Percentiles rank a stretch among this genome's conserved stretches.
Conservation (phyloP, 306 rosid genomes). For the Ochetophila trinervis region DNA sequence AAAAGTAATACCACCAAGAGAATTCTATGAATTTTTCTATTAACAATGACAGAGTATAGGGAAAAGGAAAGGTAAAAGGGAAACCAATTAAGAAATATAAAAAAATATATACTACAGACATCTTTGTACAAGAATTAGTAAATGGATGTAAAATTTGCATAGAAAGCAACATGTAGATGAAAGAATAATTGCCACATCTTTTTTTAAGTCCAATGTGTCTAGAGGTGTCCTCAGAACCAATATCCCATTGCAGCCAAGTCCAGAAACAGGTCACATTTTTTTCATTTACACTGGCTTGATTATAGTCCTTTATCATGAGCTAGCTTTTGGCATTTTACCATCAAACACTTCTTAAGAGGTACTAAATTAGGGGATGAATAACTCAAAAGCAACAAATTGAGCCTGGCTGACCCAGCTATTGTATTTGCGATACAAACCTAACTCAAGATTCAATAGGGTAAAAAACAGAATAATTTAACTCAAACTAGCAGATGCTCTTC, state of each 20-base stretch:
- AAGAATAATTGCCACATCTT: background rate
- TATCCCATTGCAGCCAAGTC: too few relatives aligned
- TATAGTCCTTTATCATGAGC: too few relatives aligned
- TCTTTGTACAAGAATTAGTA: too few relatives aligned
- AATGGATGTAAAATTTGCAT: background rate
- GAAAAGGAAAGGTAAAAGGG: background rate
- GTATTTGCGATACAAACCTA: background rate
- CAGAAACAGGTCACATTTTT: too few relatives aligned
- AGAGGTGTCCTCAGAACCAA: background rate
- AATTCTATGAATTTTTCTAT: background rate
- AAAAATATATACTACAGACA: background rate
- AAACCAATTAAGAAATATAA: background rate
- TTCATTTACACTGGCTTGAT: too few relatives aligned
- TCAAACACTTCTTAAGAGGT: too few relatives aligned
- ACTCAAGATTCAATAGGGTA: background rate
- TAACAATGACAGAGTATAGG: background rate
- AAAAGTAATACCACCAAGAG: background rate
- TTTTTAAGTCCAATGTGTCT: background rate
- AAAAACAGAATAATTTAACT: background rate
- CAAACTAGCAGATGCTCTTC: background rate
- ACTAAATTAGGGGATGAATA: too few relatives aligned
- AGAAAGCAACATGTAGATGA: background rate
- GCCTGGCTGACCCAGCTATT: too few relatives aligned
- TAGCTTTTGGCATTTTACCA: too few relatives aligned
- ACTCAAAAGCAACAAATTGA: too few relatives aligned